Evolutionary conservation across 2,329 filamentous ascomycete species (phyloP).

Genomic region (Colletotrichum sp.): DNA sequence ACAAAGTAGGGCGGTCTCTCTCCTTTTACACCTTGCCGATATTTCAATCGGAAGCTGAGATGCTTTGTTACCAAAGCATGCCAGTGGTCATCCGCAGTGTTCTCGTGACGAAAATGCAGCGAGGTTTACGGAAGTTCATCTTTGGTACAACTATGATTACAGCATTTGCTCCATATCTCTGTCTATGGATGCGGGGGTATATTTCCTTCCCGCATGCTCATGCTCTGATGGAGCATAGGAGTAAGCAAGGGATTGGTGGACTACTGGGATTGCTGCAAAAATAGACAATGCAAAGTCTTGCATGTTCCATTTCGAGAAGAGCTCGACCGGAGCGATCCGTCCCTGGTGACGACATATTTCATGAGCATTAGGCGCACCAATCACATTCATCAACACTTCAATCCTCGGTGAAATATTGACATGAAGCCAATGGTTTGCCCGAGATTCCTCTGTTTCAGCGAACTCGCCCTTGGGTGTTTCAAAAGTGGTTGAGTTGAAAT

Average conservation of each 20-base stretch:
- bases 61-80: too few species aligned
- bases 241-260: not conserved
- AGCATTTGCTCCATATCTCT: not conserved
- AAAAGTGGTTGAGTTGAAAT: too few species aligned
- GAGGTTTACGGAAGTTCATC: fast-evolving
- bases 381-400: not conserved
- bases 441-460: not conserved
- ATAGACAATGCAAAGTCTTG: fast-evolving
- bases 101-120: not conserved
- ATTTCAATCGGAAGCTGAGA: too few species aligned
- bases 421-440: fast-evolving
- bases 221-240: fast-evolving
- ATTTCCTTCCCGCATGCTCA: not conserved
- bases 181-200: not conserved
- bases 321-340: not conserved
- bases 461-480: too few species aligned
- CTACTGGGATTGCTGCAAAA: fast-evolving
- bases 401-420: not conserved
- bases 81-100: too few species aligned
- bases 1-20: too few species aligned
- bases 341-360: not conserved
- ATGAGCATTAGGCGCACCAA: not conserved
- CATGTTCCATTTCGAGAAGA: not conserved
- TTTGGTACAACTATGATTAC: fast-evolving
- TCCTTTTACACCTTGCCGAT: too few species aligned